Conservation (phyloP, 768 basidiomycete species). For the Lactarius vividus region DNA sequence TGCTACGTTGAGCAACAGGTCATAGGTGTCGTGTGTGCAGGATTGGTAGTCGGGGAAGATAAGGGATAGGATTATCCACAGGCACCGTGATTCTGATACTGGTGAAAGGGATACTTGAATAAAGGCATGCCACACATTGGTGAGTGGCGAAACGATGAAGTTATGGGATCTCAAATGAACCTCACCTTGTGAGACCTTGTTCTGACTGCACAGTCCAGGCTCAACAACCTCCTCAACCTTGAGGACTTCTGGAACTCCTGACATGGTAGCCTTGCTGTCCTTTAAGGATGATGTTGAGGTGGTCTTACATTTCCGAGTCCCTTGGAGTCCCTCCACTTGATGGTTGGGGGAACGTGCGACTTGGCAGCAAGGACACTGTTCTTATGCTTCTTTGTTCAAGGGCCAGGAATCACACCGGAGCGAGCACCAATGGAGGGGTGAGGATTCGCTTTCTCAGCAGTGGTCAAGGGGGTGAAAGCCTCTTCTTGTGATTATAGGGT, state of each 20-base stretch:
- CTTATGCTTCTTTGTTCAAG: slow-evolving; percentile 60
- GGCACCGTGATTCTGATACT: slow-evolving; percentile 20
- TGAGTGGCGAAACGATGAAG: slow-evolving; percentile 72
- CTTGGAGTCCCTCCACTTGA: slow-evolving; percentile 47
- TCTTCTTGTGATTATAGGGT: too few relatives aligned
- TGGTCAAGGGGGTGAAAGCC: slow-evolving; percentile 30
- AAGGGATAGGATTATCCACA: not conserved
- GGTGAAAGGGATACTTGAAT: slow-evolving; percentile 35
- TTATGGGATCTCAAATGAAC: slow-evolving; percentile 79
- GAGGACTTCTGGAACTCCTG: slow-evolving; percentile 23
- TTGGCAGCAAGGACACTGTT: slow-evolving; percentile 56
- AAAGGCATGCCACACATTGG: slow-evolving; percentile 72
- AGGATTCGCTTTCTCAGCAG: slow-evolving; percentile 70
- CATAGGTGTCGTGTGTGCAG: too few relatives aligned
- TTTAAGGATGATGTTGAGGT: slow-evolving; percentile 30
- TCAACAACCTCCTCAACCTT: slow-evolving; percentile 50
- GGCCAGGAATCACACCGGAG: slow-evolving; percentile 39
- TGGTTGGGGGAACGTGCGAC: slow-evolving; percentile 37
- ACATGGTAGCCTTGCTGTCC: slow-evolving; percentile 17
- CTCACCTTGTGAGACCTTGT: slow-evolving; percentile 45
- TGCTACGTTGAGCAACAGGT: too few relatives aligned
- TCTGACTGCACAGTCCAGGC: slow-evolving; percentile 49
- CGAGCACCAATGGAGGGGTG: slow-evolving; percentile 71
- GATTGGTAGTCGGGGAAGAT: too few relatives aligned
- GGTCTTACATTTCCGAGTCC: slow-evolving; percentile 54